phyloP scores from a whole-genome alignment of 1,139 yeast species.

The Candida mesenterica region DNA sequence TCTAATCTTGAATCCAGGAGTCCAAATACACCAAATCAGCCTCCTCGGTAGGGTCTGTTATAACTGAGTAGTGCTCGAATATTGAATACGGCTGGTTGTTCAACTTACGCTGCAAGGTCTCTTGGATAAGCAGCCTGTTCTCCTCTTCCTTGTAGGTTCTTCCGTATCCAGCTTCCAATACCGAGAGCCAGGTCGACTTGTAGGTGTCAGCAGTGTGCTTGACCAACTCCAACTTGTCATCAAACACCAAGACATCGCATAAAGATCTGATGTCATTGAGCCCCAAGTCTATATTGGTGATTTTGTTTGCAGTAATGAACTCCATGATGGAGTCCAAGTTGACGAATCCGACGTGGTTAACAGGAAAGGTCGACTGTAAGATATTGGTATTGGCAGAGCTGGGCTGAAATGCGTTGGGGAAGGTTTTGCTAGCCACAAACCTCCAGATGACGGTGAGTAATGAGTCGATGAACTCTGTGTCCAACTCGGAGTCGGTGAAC shows the following conservation, averaged over 20 bases:
- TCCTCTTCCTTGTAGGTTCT: conserved; percentile 30
- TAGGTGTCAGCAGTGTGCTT: conserved; percentile 48
- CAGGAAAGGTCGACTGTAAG: conserved; percentile 39
- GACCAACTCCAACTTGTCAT: conserved; percentile 75
- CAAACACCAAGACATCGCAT: conserved; percentile 85
- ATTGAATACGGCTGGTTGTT: conserved; percentile 28
- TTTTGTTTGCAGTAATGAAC: conserved; percentile 71
- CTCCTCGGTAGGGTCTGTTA: conserved; percentile 33
- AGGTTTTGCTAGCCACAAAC: conserved; percentile 71
- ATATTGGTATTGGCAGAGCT: conserved; percentile 38
- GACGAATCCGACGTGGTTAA: conserved; percentile 58
- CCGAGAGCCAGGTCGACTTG: conserved; percentile 60
- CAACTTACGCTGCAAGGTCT: conserved; percentile 13
- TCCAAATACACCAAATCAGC: conserved; percentile 42
- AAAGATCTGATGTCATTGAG: conserved; percentile 72
- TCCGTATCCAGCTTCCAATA: conserved; percentile 62
- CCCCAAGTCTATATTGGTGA: conserved; percentile 79
- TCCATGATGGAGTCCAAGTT: conserved; percentile 69
- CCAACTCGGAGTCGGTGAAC: conserved; percentile 96
- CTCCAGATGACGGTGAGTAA: conserved; percentile 85
- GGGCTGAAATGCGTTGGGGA: conserved; percentile 64
- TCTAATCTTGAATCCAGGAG: conserved; percentile 34
- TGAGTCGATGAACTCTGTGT: conserved; percentile 88
- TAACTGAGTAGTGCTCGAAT: conserved; percentile 35
- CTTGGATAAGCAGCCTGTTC: conserved; percentile 12